Base-by-base conservation (phyloP, 2,329 filamentous ascomycete species). In the Coniochaeta sp. region DNA sequence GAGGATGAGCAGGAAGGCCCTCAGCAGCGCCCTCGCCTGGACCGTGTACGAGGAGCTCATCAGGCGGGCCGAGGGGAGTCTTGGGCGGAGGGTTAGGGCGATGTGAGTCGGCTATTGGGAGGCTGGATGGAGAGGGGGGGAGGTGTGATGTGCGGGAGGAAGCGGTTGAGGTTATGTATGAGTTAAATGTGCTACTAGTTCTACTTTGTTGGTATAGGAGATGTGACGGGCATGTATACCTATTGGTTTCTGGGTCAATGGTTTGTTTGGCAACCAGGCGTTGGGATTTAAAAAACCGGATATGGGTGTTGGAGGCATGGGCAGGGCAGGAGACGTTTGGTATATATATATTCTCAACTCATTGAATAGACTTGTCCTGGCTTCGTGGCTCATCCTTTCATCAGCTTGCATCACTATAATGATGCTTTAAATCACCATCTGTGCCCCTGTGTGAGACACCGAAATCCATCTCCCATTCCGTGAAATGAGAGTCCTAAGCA, bases 21-120 rank as follows among this genome's bases (percentile, higher is more conserved):
- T 97, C 52, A 97, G 93, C 73, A 93, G 89, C 58, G 95, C 95
- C n/a, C 80, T 98, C 66, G 93, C 93, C 8, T 99, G 95, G 95
- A 98, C 93, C 11, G 81, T 97, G 44, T 99, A 99, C 70, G 95
- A 99, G 76, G 93, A 97, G 73, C 74, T 97, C 67, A 89, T 98
- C 64, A 79, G 93, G 62, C 82, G 89, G 67, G 89, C 89, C 22
- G 77, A 80, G 65, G 33, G 54, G 54, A n/a, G 38, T 17, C 19
- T 6, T 71, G 70, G 63, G 62, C 38, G 64, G 34, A 28, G 55
- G 62, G 31, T 44, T 28, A 60, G 61, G 19, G 59, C 59, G 7
- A 62, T 57, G 3, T 57, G 58, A 58, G 40, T 19, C 9, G 28
- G 28, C 28, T 9, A 31, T 9, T 31, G 28, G 40, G n/a, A n/a